Conservation (phyloP, 2,329 filamentous ascomycete species). For the Aspergillus thermomutatus region DNA sequence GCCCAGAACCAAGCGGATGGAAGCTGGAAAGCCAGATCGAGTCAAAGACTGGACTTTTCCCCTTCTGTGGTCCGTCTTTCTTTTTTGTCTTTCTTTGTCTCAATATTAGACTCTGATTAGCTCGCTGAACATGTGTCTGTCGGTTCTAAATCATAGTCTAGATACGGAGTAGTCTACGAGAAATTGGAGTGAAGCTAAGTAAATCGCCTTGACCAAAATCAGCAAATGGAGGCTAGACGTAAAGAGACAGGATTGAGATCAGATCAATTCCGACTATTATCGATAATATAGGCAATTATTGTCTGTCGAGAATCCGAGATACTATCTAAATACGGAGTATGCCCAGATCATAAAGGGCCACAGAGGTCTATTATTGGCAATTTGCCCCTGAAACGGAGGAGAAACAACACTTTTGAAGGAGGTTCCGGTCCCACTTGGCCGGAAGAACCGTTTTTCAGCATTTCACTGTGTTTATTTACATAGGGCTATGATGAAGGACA, state of each 20-base stretch:
- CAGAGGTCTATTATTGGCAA: background rate
- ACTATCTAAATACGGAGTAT: too few relatives aligned
- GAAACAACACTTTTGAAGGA: background rate
- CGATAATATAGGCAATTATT: background rate
- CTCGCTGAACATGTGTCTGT: background rate
- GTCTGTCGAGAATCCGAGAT: background rate
- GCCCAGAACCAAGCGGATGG: background rate
- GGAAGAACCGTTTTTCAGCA: too few relatives aligned
- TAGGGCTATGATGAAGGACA: background rate
- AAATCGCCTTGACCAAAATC: background rate
- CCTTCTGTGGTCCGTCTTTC: background rate
- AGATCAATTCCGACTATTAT: background rate
- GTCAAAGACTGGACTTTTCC: background rate
- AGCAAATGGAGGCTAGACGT: too few relatives aligned
- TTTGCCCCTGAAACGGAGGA: background rate
- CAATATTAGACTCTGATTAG: background rate
- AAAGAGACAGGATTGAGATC: too few relatives aligned
- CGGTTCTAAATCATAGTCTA: too few relatives aligned
- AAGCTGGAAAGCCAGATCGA: constrained; percentile 3
- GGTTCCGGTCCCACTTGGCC: background rate
- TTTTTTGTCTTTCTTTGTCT: background rate
- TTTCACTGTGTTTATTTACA: background rate
- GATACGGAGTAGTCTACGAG: too few relatives aligned
- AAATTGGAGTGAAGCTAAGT: background rate
- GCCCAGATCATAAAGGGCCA: too few relatives aligned